phyloP scores from a whole-genome alignment of 345 rosid genomes.

The Eucalyptus globulus region DNA sequence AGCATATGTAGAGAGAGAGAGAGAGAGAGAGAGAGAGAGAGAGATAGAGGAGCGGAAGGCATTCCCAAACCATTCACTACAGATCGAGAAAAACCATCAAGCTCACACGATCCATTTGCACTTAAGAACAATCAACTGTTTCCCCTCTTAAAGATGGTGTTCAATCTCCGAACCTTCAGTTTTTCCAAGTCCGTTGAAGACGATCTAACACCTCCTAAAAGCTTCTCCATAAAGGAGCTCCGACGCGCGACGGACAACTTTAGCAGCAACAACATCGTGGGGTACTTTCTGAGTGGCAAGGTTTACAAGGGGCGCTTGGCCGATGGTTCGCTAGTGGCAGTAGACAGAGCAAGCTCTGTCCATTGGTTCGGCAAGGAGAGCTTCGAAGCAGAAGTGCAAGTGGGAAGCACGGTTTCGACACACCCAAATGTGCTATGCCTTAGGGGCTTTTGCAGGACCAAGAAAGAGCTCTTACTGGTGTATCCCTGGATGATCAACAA shows the following conservation, averaged over 20 bases:
- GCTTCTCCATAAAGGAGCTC: not conserved
- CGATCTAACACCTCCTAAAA: not conserved
- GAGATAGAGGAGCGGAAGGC: not conserved
- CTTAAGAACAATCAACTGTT: not conserved
- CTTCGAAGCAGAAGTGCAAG: not conserved
- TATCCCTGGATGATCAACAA: not conserved
- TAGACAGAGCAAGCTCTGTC: not conserved
- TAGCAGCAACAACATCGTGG: no score
- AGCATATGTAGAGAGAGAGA: no score
- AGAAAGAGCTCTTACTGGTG: not conserved
- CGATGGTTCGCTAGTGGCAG: not conserved
- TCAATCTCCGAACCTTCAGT: not conserved
- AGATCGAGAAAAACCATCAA: not conserved
- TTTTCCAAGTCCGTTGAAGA: not conserved
- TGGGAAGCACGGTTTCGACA: not conserved
- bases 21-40: no score
- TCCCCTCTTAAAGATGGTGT: not conserved
- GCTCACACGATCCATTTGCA: not conserved
- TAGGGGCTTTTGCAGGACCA: not conserved
- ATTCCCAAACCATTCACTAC: not conserved
- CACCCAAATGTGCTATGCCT: not conserved
- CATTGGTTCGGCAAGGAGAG: accelerated
- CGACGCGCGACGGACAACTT: not conserved
- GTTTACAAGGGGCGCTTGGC: no score
- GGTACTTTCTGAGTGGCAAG: no score